Base-by-base conservation (phyloP, 1,139 yeast species). In the Chernovozyma aurita region DNA sequence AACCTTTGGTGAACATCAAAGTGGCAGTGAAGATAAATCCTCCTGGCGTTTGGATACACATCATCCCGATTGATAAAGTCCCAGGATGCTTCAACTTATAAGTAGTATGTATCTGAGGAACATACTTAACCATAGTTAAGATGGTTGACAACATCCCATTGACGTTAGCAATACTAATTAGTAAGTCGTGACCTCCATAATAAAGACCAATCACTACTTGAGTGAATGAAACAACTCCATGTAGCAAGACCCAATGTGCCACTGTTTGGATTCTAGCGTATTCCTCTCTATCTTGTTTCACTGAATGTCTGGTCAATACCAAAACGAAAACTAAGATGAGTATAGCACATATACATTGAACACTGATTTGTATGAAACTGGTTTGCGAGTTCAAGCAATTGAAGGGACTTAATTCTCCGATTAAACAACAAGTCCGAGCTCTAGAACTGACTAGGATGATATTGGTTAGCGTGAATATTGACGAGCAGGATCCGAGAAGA, bases 31-130 rank as follows among this genome's bases (percentile, higher is more conserved):
- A 86, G 2, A 85, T 43, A 47, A 76, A 82, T 18, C 95, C 95
- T 12, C 96, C 96, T 0, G 96, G 96, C 14, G 95, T 85, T 55
- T 87, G 96, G 44, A 87, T 73, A 37, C 80, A 64, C 92, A 87
- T 84, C 87, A 85, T 85, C 5, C 82, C 76, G 17, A 85, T 68
- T 0, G 95, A 84, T 26, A 87, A 66, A 1, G 90, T 80, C 2
- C 95, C 96, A 0, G 94, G 82, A 47, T 81, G 90, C 49, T 82
- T 81, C 40, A 85, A 68, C 2, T 49, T 54, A 50, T 70, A 80
- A 0, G 95, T 86, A 24, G 92, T 85, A 46, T 65, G 59, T 11
- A 87, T 72, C 57, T 87, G 96, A 0, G 96, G 96, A 32, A 86
- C 65, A 49, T 85, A 87, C 57, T 87, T 94, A 32, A 81, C 57